These are phyloP conservation scores for Aspergillus ustus DNA, from an alignment of 2,329 filamentous ascomycete species.

Conservation along the genomic window DNA sequence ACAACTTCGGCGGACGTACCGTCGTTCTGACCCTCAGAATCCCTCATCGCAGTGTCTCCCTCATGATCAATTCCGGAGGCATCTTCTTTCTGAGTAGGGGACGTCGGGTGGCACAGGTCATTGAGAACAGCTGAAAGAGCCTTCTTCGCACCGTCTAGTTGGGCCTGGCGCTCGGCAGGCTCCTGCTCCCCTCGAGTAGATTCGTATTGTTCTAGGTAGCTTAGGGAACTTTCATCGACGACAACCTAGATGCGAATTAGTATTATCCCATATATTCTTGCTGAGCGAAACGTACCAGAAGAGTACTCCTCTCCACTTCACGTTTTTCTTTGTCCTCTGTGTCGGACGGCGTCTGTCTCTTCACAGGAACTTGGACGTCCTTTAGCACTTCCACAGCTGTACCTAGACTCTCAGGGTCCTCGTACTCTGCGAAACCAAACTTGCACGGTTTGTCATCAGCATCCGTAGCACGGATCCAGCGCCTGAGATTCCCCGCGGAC, in stretches of 20 bases:
- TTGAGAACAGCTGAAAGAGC: conserved; percentile 71
- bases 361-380: conserved; percentile 79
- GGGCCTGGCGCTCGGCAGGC: conserved; percentile 65
- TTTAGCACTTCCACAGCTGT: conserved; percentile 83
- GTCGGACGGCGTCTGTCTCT: conserved; percentile 64
- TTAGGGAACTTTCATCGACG: conserved; percentile 80
- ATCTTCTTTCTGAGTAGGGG: conserved; percentile 50
- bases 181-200: conserved; percentile 68
- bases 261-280: not conserved
- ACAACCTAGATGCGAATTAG: conserved; percentile 55
- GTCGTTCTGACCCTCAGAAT: conserved; percentile 59
- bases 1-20: conserved; percentile 77
- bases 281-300: conserved; percentile 59
- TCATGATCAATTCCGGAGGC: conserved; percentile 61
- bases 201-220: conserved; percentile 83
- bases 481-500: conserved; percentile 76
- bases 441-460: conserved; percentile 80
- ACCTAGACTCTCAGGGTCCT: conserved; percentile 85
- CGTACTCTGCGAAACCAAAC: conserved; percentile 96
- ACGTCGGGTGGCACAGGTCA: conserved; percentile 72
- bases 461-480: conserved; percentile 81
- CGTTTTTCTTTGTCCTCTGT: conserved; percentile 50
- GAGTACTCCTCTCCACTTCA: conserved; percentile 68
- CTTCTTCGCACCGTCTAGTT: conserved; percentile 70
- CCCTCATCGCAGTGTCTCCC: conserved; percentile 72